These are phyloP conservation scores for Termitomyces titanicus DNA, from an alignment of 768 basidiomycete genomes.

Conservation along the genomic window DNA sequence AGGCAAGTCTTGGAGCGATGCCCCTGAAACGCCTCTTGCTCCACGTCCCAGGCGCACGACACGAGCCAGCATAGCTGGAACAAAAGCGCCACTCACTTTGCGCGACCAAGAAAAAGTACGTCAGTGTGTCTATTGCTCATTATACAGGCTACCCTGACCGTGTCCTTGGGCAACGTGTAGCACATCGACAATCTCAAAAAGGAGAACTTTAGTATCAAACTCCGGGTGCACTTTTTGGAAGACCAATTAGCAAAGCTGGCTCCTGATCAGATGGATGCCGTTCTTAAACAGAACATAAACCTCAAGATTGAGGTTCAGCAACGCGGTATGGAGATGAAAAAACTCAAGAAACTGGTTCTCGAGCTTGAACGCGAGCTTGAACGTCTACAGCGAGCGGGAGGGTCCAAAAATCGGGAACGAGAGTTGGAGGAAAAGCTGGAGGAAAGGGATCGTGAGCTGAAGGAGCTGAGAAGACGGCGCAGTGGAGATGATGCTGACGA, in stretches of 20 bases:
- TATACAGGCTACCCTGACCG: not conserved
- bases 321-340: constrained; percentile 87
- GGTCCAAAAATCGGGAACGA: constrained; percentile 50
- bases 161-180: constrained; percentile 33
- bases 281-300: constrained; percentile 88
- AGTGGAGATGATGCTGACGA: constrained; percentile 41
- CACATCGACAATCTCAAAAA: constrained; percentile 95
- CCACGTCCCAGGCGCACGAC: constrained; percentile 39
- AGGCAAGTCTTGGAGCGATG: constrained; percentile 40
- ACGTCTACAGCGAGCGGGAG: constrained; percentile 51
- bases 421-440: constrained; percentile 77
- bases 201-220: constrained; percentile 95
- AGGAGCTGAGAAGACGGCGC: constrained; percentile 57
- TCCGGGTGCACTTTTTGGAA: constrained; percentile 93
- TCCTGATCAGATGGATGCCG: constrained; percentile 89
- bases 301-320: constrained; percentile 92
- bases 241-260: constrained; percentile 87
- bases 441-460: constrained; percentile 66
- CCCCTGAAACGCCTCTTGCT: constrained; percentile 45
- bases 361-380: constrained; percentile 83
- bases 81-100: constrained; percentile 65
- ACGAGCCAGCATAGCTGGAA: constrained; percentile 31
- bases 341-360: constrained; percentile 82
- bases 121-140: not conserved
- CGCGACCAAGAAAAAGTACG: constrained; percentile 95